Conservation (phyloP, 2,329 filamentous ascomycete genomes). For the Aspergillus texensis region DNA sequence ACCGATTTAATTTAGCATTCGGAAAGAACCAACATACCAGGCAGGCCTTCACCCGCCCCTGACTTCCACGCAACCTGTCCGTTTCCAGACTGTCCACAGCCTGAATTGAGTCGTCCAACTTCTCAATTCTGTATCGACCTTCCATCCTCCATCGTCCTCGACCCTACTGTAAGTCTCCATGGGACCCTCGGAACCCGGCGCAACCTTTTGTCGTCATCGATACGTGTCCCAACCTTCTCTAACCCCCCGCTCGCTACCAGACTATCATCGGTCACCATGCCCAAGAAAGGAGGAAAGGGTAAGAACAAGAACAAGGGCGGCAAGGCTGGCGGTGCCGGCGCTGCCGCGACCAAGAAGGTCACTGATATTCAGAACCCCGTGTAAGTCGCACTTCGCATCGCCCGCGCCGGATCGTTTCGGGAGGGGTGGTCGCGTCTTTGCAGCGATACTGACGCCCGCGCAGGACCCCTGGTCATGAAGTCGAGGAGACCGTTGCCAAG, state of each 20-base stretch:
- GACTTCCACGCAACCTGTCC: slow-evolving; percentile 12
- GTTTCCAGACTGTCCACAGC: slow-evolving; percentile 4
- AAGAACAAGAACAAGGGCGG: slow-evolving; percentile 34
- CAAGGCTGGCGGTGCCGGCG: slow-evolving; percentile 24
- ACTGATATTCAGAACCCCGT: slow-evolving; percentile 32
- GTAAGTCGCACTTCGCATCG: slow-evolving; percentile 30
- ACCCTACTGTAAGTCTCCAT: slow-evolving; percentile 17
- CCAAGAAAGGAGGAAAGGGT: slow-evolving; percentile 38
- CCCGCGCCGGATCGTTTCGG: not conserved
- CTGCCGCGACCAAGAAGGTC: slow-evolving; percentile 26
- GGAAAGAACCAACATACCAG: slow-evolving; percentile 25
- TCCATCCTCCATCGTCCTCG: not conserved
- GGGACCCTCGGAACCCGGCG: slow-evolving; percentile 5
- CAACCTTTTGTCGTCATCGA: slow-evolving; percentile 13
- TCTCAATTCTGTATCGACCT: not conserved
- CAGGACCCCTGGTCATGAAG: slow-evolving; percentile 26
- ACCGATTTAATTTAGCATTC: slow-evolving; percentile 24
- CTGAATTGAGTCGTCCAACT: not conserved
- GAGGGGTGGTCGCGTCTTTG: not conserved
- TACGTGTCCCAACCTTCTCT: slow-evolving; percentile 13
- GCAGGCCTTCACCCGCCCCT: slow-evolving; percentile 17
- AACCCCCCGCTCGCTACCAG: slow-evolving; percentile 6
- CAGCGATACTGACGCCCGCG: slow-evolving; percentile 1
- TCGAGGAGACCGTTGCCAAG: slow-evolving; percentile 26
- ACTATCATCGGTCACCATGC: slow-evolving; percentile 27